Conservation (phyloP, 2,329 filamentous ascomycete species). For the Penicillium sp. region DNA sequence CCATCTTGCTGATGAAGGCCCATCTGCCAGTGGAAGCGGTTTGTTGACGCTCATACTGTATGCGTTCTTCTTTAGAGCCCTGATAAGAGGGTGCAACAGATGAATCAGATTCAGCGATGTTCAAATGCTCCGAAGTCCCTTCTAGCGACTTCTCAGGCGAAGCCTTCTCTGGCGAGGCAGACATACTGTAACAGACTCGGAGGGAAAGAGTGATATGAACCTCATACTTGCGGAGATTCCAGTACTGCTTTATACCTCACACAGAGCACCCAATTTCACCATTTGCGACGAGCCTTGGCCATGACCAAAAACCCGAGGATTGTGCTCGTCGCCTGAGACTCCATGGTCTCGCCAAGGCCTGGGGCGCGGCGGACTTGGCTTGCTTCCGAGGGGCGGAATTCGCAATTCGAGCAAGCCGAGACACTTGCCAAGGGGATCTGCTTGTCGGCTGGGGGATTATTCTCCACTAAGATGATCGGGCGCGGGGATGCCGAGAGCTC, state of each 20-base stretch:
- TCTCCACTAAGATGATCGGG: neutral
- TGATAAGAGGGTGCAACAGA: neutral
- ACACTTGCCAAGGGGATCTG: neutral
- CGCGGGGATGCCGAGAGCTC: neutral
- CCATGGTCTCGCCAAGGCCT: neutral
- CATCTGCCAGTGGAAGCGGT: neutral
- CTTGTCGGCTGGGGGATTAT: neutral
- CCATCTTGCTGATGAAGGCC: neutral
- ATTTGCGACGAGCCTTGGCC: neutral
- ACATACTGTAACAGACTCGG: neutral
- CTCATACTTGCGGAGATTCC: neutral
- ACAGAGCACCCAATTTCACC: neutral
- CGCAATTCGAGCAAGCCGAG: neutral
- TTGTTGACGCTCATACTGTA: neutral
- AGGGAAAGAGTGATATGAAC: neutral
- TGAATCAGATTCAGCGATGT: neutral
- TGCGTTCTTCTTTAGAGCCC: neutral
- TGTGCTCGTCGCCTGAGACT: neutral
- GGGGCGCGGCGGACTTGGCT: neutral
- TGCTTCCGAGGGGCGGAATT: neutral
- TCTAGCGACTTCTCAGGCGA: neutral
- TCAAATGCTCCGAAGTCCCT: neutral
- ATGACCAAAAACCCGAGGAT: neutral
- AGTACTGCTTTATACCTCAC: neutral
- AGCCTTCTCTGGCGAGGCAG: neutral